A percentile compares a stretch with the other conserved stretches of the same genome.
Evolutionary conservation across 176 grass and related monocot genomes (phyloP).

Genomic region (Miscanthus lutarioriparius): DNA sequence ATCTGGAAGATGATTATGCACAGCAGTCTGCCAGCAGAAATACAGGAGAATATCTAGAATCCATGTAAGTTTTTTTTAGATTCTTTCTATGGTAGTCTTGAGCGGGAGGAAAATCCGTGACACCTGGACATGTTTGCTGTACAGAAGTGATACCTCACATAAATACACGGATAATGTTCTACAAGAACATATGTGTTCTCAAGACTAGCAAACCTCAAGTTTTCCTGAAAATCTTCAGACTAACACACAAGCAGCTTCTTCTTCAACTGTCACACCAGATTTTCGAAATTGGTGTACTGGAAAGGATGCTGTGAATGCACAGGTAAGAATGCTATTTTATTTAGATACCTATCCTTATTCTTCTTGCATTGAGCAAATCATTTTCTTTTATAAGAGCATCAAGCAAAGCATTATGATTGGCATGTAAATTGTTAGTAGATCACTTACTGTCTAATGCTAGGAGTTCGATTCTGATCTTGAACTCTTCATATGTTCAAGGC

Average conservation of each 20-base stretch:
- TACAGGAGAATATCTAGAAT: conserved; percentile 33
- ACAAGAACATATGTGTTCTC: not conserved
- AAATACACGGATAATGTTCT: conserved; percentile 26
- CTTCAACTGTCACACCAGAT: conserved; percentile 14
- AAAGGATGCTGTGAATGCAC: conserved; percentile 38
- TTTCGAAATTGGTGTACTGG: conserved; percentile 31
- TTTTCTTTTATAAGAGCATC: not conserved
- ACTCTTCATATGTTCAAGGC: conserved; percentile 14
- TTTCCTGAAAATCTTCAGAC: conserved; percentile 38
- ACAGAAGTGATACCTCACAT: not conserved
- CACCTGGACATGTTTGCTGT: conserved; percentile 31
- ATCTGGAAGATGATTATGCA: conserved; percentile 40
- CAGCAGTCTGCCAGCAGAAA: conserved; percentile 22
- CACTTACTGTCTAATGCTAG: conserved; percentile 9
- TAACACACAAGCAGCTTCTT: not conserved
- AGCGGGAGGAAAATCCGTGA: conserved; percentile 24
- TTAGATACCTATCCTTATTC: not conserved
- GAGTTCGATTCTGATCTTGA: not conserved
- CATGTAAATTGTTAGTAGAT: not conserved
- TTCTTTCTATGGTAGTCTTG: conserved; percentile 21
- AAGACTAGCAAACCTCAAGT: conserved; percentile 18
- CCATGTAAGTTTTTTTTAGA: conserved; percentile 43
- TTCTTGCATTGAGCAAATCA: conserved; percentile 7
- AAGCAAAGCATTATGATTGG: not conserved
- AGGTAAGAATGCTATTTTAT: conserved; percentile 40